Conservation (phyloP, 73 alveolate species). For the Tetrahymena elliotti region DNA sequence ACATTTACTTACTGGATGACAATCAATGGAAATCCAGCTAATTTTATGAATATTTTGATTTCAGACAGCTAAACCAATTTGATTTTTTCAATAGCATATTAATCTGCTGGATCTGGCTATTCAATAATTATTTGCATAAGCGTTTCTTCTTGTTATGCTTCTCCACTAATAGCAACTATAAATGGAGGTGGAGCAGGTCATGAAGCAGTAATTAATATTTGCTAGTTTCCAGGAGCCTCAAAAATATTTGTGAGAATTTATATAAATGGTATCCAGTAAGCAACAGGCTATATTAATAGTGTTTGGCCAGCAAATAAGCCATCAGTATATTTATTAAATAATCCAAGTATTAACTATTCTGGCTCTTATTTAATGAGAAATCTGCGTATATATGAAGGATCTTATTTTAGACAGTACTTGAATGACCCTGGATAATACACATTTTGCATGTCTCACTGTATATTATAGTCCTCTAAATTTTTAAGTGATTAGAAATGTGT, state of each 20-base stretch:
- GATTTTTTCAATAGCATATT: not conserved
- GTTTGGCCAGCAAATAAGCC: not conserved
- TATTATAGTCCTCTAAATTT: not conserved
- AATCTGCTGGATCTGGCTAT: not conserved
- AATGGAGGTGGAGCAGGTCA: not conserved
- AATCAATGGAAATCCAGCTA: not conserved
- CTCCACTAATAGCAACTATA: not conserved
- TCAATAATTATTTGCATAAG: not conserved
- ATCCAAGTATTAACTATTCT: not conserved
- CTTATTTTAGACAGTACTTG: not conserved
- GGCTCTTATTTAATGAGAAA: not conserved
- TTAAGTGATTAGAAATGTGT: not conserved
- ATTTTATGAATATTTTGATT: not conserved
- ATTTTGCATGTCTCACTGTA: not conserved
- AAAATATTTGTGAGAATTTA: not conserved
- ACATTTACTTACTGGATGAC: not conserved
- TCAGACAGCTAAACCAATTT: not conserved
- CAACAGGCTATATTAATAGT: not conserved
- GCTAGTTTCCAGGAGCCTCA: not conserved
- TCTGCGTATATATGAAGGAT: not conserved
- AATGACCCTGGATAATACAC: not conserved
- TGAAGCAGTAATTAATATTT: not conserved
- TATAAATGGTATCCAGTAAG: not conserved
- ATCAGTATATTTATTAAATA: not conserved
- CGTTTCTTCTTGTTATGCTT: not conserved